Conservation (phyloP, 2,329 filamentous ascomycete species). For the Sclerotiophoma versabilis region DNA sequence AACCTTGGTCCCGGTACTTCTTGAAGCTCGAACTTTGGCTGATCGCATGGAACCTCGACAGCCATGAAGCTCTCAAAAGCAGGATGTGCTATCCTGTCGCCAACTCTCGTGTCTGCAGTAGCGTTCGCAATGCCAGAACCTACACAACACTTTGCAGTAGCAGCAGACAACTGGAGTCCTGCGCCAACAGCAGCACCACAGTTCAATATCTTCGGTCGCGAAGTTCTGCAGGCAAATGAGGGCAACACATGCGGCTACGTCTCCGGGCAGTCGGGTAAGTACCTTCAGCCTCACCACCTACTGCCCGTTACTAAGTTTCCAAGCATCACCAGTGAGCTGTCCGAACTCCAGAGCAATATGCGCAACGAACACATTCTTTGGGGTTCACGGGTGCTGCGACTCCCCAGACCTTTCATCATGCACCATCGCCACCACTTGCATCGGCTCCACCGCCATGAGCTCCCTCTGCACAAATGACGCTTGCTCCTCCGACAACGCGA, state of each 20-base stretch:
- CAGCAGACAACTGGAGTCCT: slow-evolving; percentile 39
- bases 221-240: slow-evolving; percentile 15
- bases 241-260: slow-evolving; percentile 43
- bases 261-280: slow-evolving; percentile 36
- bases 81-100: slow-evolving; percentile 39
- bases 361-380: slow-evolving; percentile 43
- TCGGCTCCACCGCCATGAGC: slow-evolving; percentile 33
- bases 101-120: slow-evolving; percentile 31
- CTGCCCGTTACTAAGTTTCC: slow-evolving; percentile 11
- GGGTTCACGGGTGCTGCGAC: slow-evolving; percentile 46
- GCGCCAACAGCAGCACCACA: slow-evolving; percentile 39
- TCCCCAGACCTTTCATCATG: slow-evolving; percentile 29
- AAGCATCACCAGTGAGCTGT: slow-evolving; percentile 43
- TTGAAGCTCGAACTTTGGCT: slow-evolving; percentile 13
- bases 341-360: slow-evolving; percentile 33
- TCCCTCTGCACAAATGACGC: slow-evolving; percentile 34
- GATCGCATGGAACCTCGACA: slow-evolving; percentile 25
- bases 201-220: slow-evolving; percentile 38
- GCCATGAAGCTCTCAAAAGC: slow-evolving; percentile 33
- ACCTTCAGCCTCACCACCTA: background rate
- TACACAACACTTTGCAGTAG: slow-evolving; percentile 32
- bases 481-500: slow-evolving; percentile 33
- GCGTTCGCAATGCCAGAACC: slow-evolving; percentile 41
- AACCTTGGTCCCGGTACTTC: slow-evolving; percentile 9
- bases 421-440: slow-evolving; percentile 42